These are phyloP conservation scores for Fusarium albidum DNA, from an alignment of 2,329 filamentous ascomycete species.

Conservation along the genomic window DNA sequence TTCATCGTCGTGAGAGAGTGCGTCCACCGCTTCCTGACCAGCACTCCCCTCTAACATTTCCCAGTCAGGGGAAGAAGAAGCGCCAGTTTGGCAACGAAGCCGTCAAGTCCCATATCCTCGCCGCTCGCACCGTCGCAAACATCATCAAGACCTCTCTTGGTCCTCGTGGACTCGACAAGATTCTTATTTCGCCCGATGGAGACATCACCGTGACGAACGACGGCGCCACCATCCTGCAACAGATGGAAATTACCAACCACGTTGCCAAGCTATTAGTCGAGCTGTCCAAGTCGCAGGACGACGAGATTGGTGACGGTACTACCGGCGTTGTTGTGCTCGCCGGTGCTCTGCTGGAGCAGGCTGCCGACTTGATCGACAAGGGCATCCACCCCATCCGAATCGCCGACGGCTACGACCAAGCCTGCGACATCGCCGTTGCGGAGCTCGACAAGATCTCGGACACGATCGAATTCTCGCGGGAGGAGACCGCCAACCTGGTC, in stretches of 20 bases:
- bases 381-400: slow-evolving; percentile 99
- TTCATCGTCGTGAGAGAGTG: slow-evolving; percentile 99
- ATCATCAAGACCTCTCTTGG: slow-evolving; percentile 98
- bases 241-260: slow-evolving; percentile 99
- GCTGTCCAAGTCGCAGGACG: slow-evolving; percentile 97
- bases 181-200: slow-evolving; percentile 96
- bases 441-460: slow-evolving; percentile 95
- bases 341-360: slow-evolving; percentile 93
- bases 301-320: slow-evolving; percentile 98
- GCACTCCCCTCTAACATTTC: slow-evolving; percentile 27
- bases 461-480: slow-evolving; percentile 82
- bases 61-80: slow-evolving; percentile 95
- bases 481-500: slow-evolving; percentile 84
- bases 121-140: slow-evolving; percentile 93
- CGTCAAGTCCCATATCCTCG: slow-evolving; percentile 97
- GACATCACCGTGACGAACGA: slow-evolving; percentile 99
- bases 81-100: slow-evolving; percentile 96
- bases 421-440: slow-evolving; percentile 93
- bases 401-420: slow-evolving; percentile 96
- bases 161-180: slow-evolving; percentile 96
- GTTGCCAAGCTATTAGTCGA: slow-evolving; percentile 97
- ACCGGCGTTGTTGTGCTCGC: slow-evolving; percentile 97
- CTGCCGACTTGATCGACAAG: slow-evolving; percentile 98
- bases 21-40: slow-evolving; percentile 49
- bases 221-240: slow-evolving; percentile 93